These are phyloP conservation scores for Musa schizocarpa DNA, from an alignment of 176 grass and related monocot genomes.

Conservation along the genomic window DNA sequence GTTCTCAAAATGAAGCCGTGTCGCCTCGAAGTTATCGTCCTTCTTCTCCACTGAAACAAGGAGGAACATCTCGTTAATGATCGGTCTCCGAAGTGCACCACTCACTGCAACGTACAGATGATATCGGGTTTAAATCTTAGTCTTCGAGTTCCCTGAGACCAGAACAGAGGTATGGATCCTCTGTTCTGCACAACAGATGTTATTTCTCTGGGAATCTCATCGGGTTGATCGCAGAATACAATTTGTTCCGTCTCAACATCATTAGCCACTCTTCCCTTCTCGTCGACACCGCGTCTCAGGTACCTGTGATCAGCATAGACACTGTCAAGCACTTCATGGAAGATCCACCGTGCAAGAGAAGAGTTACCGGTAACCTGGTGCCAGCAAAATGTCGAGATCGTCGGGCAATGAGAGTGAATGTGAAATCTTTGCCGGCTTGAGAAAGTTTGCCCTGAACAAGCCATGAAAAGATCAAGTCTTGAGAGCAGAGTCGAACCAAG, in stretches of 20 bases:
- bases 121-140: constrained; percentile 93
- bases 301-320: constrained; percentile 46
- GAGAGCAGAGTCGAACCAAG: not conserved
- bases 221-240: constrained; percentile 63
- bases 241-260: constrained; percentile 98
- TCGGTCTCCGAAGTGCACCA: too few species aligned
- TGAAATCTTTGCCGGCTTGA: constrained; percentile 69
- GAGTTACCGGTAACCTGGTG: constrained; percentile 49
- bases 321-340: too few species aligned
- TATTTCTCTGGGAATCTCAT: constrained; percentile 61
- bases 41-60: constrained; percentile 57
- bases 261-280: constrained; percentile 95
- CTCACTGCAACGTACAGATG: constrained; percentile 48
- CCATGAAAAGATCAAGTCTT: not conserved
- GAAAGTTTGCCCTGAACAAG: constrained; percentile 59
- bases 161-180: constrained; percentile 90
- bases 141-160: constrained; percentile 97
- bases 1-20: constrained; percentile 87
- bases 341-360: too few species aligned
- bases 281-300: constrained; percentile 85
- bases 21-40: constrained; percentile 67
- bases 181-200: constrained; percentile 83
- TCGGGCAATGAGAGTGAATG: constrained; percentile 86
- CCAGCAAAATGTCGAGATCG: constrained; percentile 98
- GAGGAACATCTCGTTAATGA: too few species aligned